A percentile compares a stretch with the other conserved stretches of the same genome.
phyloP scores from a whole-genome alignment of 1,284 basidiomycete genomes.

The Ceratobasidium sp. region DNA sequence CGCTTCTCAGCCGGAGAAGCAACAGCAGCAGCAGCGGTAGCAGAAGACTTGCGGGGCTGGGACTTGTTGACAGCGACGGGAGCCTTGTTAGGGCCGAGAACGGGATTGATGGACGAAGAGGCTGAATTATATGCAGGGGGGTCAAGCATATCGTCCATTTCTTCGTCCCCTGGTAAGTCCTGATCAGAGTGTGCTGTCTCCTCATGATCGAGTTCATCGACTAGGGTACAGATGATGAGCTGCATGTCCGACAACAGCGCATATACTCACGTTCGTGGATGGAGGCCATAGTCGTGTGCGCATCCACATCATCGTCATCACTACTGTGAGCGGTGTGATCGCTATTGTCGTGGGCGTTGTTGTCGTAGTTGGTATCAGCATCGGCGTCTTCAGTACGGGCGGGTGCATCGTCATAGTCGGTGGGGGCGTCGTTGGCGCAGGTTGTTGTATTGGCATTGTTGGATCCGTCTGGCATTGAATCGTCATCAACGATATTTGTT shows the following conservation, averaged over 20 bases:
- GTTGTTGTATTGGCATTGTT: too few relatives aligned
- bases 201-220: not conserved
- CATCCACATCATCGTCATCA: not conserved
- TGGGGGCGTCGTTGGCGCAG: too few relatives aligned
- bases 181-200: not conserved
- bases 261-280: not conserved
- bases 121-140: not conserved
- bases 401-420: too few relatives aligned
- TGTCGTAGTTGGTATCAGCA: too few relatives aligned
- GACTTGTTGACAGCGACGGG: too few relatives aligned
- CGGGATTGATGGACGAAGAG: not conserved
- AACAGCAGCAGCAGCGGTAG: too few relatives aligned
- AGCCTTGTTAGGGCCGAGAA: not conserved
- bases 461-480: not conserved
- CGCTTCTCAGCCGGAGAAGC: not conserved
- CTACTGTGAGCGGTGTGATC: not conserved
- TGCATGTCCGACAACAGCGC: not conserved
- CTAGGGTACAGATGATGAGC: not conserved
- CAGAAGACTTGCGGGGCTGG: not conserved
- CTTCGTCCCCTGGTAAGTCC: not conserved
- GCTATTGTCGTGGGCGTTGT: not conserved
- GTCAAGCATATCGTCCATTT: not conserved
- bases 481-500: not conserved
- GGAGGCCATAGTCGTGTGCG: not conserved
- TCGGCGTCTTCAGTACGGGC: too few relatives aligned